Base-by-base conservation (phyloP, 2,329 filamentous ascomycete species). In the Zasmidium angulare region DNA sequence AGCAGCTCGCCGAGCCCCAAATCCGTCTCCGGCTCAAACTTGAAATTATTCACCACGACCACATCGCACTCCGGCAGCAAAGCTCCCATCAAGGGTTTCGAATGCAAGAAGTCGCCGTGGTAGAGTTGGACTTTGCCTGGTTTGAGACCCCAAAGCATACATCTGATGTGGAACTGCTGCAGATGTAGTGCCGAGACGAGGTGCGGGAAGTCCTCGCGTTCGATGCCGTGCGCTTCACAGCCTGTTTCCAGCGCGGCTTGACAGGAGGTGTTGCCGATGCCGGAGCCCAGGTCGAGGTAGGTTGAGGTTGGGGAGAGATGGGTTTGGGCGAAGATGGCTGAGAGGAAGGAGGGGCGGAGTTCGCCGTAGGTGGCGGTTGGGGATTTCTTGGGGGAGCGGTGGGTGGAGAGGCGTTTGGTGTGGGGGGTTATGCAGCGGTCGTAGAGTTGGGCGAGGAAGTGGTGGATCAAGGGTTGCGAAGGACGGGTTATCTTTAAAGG, bases 31-130 rank as follows among this genome's bases (percentile, higher is more conserved):
- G 92, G 88, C 4, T 88, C 92, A 74, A 98, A 97, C 2, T 91
- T 93, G 76, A 97, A 91, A 77, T 98, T 98, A 78, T 98, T 98
- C 68, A 97, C 92, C 31, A 98, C 82, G n/a, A 98, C 85, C 14
- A 97, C 92, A 72, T 98, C 93, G 1, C 93, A 93, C 54, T 87
- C 85, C 72, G 88, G 88, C 50, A 98, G 80, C 9, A 86, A 86
- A 21, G 14, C 17, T 21, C 86, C 82, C 59, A 87, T 82, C 50
- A 96, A 90, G 58, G 81, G 81, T 14, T 82, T 73, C 64, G 88
- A 89, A 66, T 86, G 85, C 9, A 92, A 84, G 69, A 98, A 97
- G 71, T 96, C 90, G 52, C 91, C 93, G 46, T 87, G 81, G 63
- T 92, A 85, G 10, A 98, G 84, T 62, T 86, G 83, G n/a, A 93